Base-by-base conservation (phyloP, 2,329 filamentous ascomycete genomes). In the Alternaria brassicicola region DNA sequence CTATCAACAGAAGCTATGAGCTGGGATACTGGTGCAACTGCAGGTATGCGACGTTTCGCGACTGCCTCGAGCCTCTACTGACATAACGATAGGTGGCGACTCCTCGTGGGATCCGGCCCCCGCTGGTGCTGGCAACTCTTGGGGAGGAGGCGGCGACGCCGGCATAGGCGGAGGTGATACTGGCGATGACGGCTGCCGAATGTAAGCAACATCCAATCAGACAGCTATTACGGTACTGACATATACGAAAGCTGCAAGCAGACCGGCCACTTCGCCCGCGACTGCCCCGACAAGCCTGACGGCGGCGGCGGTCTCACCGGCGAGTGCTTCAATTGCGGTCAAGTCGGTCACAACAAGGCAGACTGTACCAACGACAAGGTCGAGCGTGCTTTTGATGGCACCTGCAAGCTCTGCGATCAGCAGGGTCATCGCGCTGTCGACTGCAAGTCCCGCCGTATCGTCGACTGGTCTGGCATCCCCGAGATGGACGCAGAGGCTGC, bases 261-360 rank as follows among this genome's bases (percentile, higher is more conserved):
- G 45, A 67, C 71, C 3, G 78, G 78, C 1, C 82, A 84, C 70
- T 82, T 81, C 53, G 76, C 81, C 36, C 79, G 80, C 50, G 80
- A 84, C 38, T 85, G 82, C 59, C 79, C 81, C 1, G 71, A 81
- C 45, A 78, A 81, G 78, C 70, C 69, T 21, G 61, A 64, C 26
- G 69, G 71, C 35, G 65, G 69, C 33, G 69, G 69, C 38, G 69
- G 72, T 17, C 73, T 76, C 69, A 79, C 71, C 13, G 79, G 82
- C 21, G 80, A 79, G 42, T 88, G 86, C 78, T 88, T 78, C 81
- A 88, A 88, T 75, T 89, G 86, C 62, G 84, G 85, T 51, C 75
- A 87, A 65, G 66, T 78, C 30, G 84, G 87, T 13, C 88, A 90
- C 79, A 85, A 80, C 75, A 89, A 87, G 75, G 76, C 81, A 1